phyloP scores from a whole-genome alignment of 2,329 filamentous ascomycete genomes.

The Aspergillus flavus region DNA sequence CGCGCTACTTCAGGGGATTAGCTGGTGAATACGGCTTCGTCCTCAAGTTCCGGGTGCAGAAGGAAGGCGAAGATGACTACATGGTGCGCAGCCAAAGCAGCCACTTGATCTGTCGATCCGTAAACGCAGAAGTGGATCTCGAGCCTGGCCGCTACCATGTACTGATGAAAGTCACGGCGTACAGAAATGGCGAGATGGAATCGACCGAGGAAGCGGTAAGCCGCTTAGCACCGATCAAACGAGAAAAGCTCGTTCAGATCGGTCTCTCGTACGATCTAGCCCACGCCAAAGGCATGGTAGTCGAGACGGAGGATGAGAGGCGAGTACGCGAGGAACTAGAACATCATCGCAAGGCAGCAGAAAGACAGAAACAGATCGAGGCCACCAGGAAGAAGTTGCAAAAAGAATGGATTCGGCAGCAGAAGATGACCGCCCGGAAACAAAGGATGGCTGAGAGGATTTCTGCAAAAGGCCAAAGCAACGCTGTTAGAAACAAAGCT shows the following conservation, averaged over 20 bases:
- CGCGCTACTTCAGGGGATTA: conserved; percentile 62
- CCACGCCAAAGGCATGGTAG: conserved; percentile 46
- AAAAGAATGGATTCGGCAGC: conserved; percentile 45
- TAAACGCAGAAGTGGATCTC: conserved; percentile 75
- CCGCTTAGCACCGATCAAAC: conserved; percentile 61
- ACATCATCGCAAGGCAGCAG: conserved; percentile 34
- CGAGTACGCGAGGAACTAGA: conserved; percentile 40
- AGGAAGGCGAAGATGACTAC: conserved; percentile 62
- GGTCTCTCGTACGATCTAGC: conserved; percentile 51
- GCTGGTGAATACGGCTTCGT: conserved; percentile 60
- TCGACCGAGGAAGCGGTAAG: conserved; percentile 70
- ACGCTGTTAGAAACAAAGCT: conserved; percentile 8
- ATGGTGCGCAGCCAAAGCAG: conserved; percentile 59
- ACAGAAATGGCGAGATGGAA: conserved; percentile 52
- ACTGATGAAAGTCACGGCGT: conserved; percentile 72
- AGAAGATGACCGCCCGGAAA: conserved; percentile 37
- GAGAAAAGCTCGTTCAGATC: conserved; percentile 68
- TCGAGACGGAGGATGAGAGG: conserved; percentile 42
- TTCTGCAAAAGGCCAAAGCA: conserved; percentile 15
- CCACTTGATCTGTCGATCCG: conserved; percentile 69
- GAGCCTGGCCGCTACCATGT: conserved; percentile 75
- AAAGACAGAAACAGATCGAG: conserved; percentile 40
- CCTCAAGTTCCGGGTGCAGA: conserved; percentile 62
- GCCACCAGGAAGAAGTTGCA: conserved; percentile 42
- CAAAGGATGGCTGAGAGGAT: conserved; percentile 35